These are phyloP conservation scores for Debaryomyces coudertii DNA, from an alignment of 1,139 yeast genomes.

Conservation along the genomic window DNA sequence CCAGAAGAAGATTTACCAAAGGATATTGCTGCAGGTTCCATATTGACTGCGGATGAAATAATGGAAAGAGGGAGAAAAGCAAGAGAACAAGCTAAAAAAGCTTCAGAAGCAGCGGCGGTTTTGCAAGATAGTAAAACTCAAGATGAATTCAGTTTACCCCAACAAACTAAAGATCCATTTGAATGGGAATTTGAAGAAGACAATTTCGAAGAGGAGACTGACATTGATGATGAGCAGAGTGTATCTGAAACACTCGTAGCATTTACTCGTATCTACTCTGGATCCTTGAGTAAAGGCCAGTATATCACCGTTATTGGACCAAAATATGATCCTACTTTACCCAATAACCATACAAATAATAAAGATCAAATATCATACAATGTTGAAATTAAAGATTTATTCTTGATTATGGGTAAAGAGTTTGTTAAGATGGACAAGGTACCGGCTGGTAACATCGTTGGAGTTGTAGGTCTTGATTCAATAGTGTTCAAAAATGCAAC, in stretches of 20 bases:
- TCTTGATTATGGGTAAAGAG: constrained; percentile 91
- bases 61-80: constrained; percentile 70
- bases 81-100: constrained; percentile 67
- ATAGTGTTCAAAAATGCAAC: constrained; percentile 87
- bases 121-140: constrained; percentile 26
- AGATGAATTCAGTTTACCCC: constrained; percentile 37
- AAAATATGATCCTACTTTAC: constrained; percentile 73
- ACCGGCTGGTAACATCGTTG: constrained; percentile 95
- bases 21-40: constrained; percentile 35
- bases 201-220: constrained; percentile 42
- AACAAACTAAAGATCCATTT: constrained; percentile 37
- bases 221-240: constrained; percentile 47
- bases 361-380: constrained; percentile 48
- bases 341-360: constrained; percentile 48
- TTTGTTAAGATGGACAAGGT: constrained; percentile 74
- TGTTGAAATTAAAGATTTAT: constrained; percentile 64
- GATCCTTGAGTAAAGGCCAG: constrained; percentile 76
- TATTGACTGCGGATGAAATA: constrained; percentile 58
- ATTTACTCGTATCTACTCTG: constrained; percentile 87
- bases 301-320: constrained; percentile 80
- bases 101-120: constrained; percentile 60
- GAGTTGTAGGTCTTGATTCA: constrained; percentile 88
- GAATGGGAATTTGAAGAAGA: constrained; percentile 52
- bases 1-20: constrained; percentile 81
- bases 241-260: constrained; percentile 73